Evolutionary conservation across 352 stramenopile genomes (phyloP).

Genomic region (Pythium guiyangense): DNA sequence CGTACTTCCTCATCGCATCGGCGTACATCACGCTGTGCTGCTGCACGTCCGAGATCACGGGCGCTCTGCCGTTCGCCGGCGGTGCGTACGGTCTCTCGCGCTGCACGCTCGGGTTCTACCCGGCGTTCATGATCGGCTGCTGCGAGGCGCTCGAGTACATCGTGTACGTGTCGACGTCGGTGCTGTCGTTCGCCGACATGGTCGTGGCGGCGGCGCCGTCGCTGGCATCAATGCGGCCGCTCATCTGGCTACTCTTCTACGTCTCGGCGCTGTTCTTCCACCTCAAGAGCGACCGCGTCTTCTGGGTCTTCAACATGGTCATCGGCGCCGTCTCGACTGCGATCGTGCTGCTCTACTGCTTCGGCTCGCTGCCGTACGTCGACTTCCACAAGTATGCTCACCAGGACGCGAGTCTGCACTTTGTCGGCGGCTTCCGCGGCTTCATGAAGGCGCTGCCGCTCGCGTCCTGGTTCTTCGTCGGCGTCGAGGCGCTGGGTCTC

Average conservation of each 20-base stretch:
- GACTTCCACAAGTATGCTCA: constrained; percentile 1
- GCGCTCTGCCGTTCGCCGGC: constrained; percentile 28
- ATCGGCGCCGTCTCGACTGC: constrained; percentile 8
- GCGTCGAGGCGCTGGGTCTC: too few relatives aligned
- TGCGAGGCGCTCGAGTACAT: constrained; percentile 21
- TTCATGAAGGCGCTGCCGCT: too few relatives aligned
- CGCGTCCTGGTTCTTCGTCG: too few relatives aligned
- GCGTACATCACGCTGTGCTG: constrained; percentile 28
- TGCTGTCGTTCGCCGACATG: too few relatives aligned
- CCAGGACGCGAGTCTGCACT: constrained; percentile 1
- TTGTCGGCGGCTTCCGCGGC: too few relatives aligned
- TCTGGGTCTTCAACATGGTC: constrained; percentile 21
- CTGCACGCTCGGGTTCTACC: constrained; percentile 12
- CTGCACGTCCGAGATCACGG: too few relatives aligned
- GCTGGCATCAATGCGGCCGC: too few relatives aligned
- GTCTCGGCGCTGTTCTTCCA: constrained; percentile 17
- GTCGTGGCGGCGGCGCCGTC: too few relatives aligned
- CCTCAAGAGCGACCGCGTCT: constrained; percentile 15
- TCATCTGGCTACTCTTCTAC: constrained; percentile 26
- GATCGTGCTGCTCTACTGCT: constrained; percentile 17
- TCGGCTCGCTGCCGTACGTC: constrained; percentile 15
- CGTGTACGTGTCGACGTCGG: too few relatives aligned
- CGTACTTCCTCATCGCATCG: constrained; percentile 18
- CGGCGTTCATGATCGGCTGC: constrained; percentile 31
- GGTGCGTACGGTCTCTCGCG: constrained; percentile 3